Percentiles rank a stretch among this genome's conserved stretches.
Conservation (phyloP, 257 asterid species). For the Prunella vulgaris region DNA sequence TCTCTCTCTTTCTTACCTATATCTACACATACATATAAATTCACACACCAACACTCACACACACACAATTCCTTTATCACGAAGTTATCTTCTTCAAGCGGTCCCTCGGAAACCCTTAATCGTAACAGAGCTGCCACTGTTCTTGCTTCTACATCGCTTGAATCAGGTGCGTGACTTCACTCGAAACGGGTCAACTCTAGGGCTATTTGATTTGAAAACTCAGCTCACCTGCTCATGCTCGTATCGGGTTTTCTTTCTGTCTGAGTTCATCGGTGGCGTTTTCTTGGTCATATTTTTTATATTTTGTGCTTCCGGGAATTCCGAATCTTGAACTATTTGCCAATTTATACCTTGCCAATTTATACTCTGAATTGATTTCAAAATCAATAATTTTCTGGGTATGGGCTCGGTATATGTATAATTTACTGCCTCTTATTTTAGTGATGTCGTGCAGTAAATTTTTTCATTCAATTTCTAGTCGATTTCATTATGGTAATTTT, state of each 20-base stretch:
- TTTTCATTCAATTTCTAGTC: not conserved
- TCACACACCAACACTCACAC: conserved; percentile 18
- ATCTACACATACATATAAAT: conserved; percentile 19
- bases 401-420: conserved; percentile 1
- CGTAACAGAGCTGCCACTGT: conserved; percentile 13
- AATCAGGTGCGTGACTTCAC: conserved; percentile 36
- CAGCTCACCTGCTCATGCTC: conserved; percentile 22
- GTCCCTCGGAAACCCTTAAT: conserved; percentile 22
- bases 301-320: conserved; percentile 12
- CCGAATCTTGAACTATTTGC: conserved; percentile 24
- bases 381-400: not conserved
- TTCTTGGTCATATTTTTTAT: not conserved
- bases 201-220: conserved; percentile 31
- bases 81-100: conserved; percentile 25
- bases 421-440: conserved; percentile 5
- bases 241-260: conserved; percentile 6
- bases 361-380: not conserved
- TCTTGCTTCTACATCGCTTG: conserved; percentile 22
- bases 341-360: conserved; percentile 13
- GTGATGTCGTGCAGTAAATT: conserved; percentile 5
- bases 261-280: not conserved
- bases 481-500: not conserved
- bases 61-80: conserved; percentile 29
- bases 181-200: conserved; percentile 43
- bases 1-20: conserved; percentile 15